Conservation (phyloP, 306 rosid genomes). For the Gynostemma pentaphyllum region DNA sequence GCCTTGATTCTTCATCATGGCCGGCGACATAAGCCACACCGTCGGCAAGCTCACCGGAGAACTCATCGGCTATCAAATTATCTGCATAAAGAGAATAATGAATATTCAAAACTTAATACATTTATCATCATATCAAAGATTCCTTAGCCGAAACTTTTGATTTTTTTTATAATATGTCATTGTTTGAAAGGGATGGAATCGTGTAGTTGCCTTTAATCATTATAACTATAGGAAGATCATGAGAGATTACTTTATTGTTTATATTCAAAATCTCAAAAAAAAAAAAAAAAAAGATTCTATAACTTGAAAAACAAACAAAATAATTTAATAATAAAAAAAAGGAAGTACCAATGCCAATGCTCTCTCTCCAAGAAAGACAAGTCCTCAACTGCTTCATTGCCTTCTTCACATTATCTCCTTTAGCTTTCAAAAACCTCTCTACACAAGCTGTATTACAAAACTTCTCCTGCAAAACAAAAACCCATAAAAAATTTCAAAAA, state of each 20-base stretch:
- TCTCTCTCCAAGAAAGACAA: conserved; percentile 96
- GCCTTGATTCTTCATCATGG: conserved; percentile 84
- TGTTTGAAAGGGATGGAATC: not conserved
- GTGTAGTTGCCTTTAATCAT: conserved; percentile 37
- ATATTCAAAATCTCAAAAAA: conserved; percentile 23
- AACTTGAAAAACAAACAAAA: conserved; percentile 13
- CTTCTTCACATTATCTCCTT: conserved; percentile 83
- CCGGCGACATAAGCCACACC: conserved; percentile 90
- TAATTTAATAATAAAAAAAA: conserved; percentile 5
- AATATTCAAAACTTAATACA: conserved; percentile 7
- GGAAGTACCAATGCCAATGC: conserved; percentile 49
- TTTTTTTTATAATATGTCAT: not conserved
- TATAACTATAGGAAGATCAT: conserved; percentile 17
- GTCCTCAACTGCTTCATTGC: conserved; percentile 79
- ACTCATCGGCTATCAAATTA: conserved; percentile 83
- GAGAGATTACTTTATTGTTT: conserved; percentile 26
- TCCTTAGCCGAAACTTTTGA: not conserved
- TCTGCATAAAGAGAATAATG: conserved; percentile 40
- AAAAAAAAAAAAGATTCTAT: conserved; percentile 61
- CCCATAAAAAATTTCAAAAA: not conserved
- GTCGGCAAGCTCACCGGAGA: conserved; percentile 89
- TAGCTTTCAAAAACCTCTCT: conserved; percentile 66
- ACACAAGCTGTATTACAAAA: conserved; percentile 76
- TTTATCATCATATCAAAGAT: not conserved
- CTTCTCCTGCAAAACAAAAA: conserved; percentile 55